Evolutionary conservation across 1,139 yeast species (phyloP), one percentile per base, ranked within the genome.

Genomic region (Sugiyamaella sp.): DNA sequence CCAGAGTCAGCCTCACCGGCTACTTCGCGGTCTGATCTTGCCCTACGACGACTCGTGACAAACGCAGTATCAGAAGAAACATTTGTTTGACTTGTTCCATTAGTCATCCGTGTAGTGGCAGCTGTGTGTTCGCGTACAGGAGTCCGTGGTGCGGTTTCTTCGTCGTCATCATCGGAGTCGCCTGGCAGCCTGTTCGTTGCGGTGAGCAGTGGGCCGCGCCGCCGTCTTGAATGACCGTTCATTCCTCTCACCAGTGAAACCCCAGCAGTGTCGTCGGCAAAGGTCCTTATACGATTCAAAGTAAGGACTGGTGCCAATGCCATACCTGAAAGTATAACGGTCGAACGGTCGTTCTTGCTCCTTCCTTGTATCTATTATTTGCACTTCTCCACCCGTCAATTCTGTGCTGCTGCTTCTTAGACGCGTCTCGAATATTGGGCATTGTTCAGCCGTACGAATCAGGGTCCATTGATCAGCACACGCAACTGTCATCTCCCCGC

Each of bases 241-340:
- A 22, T 33, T 21, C 21, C 22, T 10, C 24, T 44, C 41, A 32
- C 14, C 12, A 3, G 32, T 19, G 48, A 44, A 33, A 20, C 48
- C 14, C 33, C 41, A 20, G 48, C 41, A 24, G 21, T 29, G 9
- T 12, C 4, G 35, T 22, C 39, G 25, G 41, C 37, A 25, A 44
- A 44, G 25, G 41, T 10, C 37, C 48, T 21, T 16, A 44, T 32
- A 21, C 41, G 35, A 44, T 44, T 27, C 21, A 44, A 44, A 16
- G 41, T n/a, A 12, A 33, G 20, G 14, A 44, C 40, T 27, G 41
- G 33, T 27, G 48, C 48, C 32, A 44, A 22, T 14, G 48, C 48
- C 48, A 44, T 44, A 33, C 35, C 41, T 44, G 29, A 44, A 44
- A 17, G 8, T 3, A 9, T 17, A n/a, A 21, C 29, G 24, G 6